phyloP scores from a whole-genome alignment of 352 stramenopile species.

The Globisporangium splendens region DNA sequence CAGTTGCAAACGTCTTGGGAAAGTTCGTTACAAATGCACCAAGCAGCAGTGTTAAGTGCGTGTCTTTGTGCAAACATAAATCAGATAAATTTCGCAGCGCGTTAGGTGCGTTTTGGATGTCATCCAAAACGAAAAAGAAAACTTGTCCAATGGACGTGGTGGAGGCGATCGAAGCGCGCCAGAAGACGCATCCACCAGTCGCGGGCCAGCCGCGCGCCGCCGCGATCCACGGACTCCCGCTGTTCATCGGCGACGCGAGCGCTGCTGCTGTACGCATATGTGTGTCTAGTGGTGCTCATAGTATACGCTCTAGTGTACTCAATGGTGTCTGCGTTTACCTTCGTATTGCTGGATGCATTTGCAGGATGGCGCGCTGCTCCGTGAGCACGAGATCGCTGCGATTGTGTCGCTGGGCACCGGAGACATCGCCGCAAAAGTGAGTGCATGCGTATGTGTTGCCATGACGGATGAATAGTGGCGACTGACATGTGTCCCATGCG shows the following conservation, averaged over 20 bases:
- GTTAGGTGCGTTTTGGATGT: too few species aligned
- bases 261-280: slow-evolving; percentile 35
- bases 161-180: slow-evolving; percentile 27
- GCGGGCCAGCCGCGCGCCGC: slow-evolving; percentile 39
- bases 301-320: too few species aligned
- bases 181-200: slow-evolving; percentile 46
- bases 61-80: too few species aligned
- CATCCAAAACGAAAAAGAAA: too few species aligned
- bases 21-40: too few species aligned
- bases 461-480: too few species aligned
- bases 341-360: too few species aligned
- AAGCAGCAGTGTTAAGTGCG: too few species aligned
- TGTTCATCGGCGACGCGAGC: slow-evolving; percentile 60
- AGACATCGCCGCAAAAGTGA: slow-evolving; percentile 42
- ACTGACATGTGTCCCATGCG: too few species aligned
- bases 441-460: background rate
- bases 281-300: background rate
- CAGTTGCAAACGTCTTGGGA: too few species aligned
- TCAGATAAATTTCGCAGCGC: too few species aligned
- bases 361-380: slow-evolving; percentile 25
- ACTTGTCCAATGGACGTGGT: slow-evolving; percentile 31
- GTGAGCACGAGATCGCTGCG: slow-evolving; percentile 34
- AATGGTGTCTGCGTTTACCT: too few species aligned
- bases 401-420: slow-evolving; percentile 64
- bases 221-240: slow-evolving; percentile 32